Conservation (phyloP, 768 basidiomycete species). For the Tylopilus sp. region DNA sequence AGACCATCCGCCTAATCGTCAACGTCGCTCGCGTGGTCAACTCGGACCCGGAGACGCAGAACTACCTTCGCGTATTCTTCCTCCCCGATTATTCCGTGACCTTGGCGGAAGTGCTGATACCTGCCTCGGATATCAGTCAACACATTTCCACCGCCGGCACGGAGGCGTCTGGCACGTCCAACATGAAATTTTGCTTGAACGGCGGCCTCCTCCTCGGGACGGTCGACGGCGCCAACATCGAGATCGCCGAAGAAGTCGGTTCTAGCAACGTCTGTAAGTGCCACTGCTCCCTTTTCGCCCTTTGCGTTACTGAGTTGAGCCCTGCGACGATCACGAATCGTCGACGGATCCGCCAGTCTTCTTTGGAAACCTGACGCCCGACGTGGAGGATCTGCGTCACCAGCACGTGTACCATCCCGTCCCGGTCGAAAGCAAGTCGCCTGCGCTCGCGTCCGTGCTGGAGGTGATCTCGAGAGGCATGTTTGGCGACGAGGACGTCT, state of each 20-base stretch:
- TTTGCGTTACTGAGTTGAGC: neutral
- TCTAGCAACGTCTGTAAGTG: slow-evolving; percentile 79
- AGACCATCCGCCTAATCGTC: slow-evolving; percentile 92
- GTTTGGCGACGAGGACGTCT: slow-evolving; percentile 79
- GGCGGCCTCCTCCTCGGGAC: slow-evolving; percentile 88
- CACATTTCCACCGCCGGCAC: slow-evolving; percentile 98
- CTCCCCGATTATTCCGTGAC: slow-evolving; percentile 93
- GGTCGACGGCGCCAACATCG: slow-evolving; percentile 94
- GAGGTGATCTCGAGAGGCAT: slow-evolving; percentile 70
- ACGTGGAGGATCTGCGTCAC: slow-evolving; percentile 82
- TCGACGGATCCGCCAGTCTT: slow-evolving; percentile 56
- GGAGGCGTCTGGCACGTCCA: slow-evolving; percentile 79
- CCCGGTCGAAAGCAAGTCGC: slow-evolving; percentile 80
- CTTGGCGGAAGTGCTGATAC: slow-evolving; percentile 78
- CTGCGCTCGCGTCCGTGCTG: slow-evolving; percentile 75
- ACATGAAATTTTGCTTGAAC: slow-evolving; percentile 90
- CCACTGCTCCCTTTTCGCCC: neutral
- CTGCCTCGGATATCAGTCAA: slow-evolving; percentile 91
- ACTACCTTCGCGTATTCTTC: slow-evolving; percentile 88
- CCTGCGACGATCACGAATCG: neutral
- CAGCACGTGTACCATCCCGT: slow-evolving; percentile 82
- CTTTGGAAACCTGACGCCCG: slow-evolving; percentile 85
- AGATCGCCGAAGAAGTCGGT: slow-evolving; percentile 95
- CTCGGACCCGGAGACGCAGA: slow-evolving; percentile 81
- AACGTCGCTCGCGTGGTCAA: slow-evolving; percentile 71